A percentile compares a stretch with the other conserved stretches of the same genome.
phyloP scores from a whole-genome alignment of 768 basidiomycete genomes.

The Mycena leptocephala region DNA sequence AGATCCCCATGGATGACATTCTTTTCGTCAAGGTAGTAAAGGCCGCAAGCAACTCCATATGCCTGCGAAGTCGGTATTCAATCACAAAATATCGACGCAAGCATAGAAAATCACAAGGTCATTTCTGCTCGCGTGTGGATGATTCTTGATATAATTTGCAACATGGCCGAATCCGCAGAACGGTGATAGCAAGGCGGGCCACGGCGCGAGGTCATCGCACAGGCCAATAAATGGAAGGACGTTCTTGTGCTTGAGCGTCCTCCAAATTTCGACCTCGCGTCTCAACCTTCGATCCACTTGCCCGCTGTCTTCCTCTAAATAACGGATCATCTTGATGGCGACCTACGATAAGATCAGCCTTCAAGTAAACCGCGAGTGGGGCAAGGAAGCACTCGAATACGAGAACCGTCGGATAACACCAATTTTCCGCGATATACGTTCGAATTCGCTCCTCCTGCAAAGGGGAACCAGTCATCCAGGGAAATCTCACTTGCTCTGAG shows the following conservation, averaged over 20 bases:
- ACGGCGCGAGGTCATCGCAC: slow-evolving; percentile 10
- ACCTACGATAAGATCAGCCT: slow-evolving; percentile 52
- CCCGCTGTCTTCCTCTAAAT: not conserved
- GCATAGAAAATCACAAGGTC: not conserved
- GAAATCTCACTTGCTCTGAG: slow-evolving; percentile 13
- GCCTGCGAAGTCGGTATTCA: not conserved
- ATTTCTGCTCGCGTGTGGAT: not conserved
- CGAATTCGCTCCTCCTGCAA: too few species aligned
- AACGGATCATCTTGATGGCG: slow-evolving; percentile 53
- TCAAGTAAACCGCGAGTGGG: not conserved
- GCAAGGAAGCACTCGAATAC: not conserved
- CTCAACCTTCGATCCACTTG: not conserved
- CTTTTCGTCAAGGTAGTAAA: not conserved
- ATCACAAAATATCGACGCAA: not conserved
- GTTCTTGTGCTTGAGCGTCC: not conserved
- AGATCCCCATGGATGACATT: slow-evolving; percentile 1
- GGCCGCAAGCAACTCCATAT: not conserved
- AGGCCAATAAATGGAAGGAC: slow-evolving; percentile 19
- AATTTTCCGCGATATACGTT: too few species aligned
- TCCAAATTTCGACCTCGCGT: slow-evolving; percentile 13
- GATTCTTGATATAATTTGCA: not conserved
- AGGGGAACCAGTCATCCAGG: not conserved
- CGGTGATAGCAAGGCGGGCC: slow-evolving; percentile 5
- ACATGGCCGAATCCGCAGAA: slow-evolving; percentile 13
- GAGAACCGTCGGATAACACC: too few species aligned